These are phyloP conservation scores for Parathielavia appendiculata DNA, from an alignment of 495 filamentous ascomycete species.

Conservation along the genomic window DNA sequence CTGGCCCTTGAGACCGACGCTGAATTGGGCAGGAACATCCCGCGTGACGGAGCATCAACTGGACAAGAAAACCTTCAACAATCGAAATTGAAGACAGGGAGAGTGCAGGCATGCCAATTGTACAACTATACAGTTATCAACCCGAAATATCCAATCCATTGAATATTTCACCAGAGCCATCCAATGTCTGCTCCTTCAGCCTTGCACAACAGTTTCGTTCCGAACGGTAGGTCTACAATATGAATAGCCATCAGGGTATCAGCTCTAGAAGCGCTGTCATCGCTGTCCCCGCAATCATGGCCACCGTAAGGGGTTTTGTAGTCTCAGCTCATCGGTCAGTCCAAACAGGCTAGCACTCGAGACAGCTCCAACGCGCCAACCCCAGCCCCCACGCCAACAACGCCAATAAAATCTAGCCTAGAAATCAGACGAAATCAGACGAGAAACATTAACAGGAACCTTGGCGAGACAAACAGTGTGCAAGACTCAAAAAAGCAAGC, in stretches of 20 bases:
- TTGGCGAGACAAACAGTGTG: too few relatives aligned
- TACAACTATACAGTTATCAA: too few relatives aligned
- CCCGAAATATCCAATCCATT: too few relatives aligned
- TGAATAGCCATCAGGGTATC: background rate
- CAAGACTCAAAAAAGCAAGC: too few relatives aligned
- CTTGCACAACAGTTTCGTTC: too few relatives aligned
- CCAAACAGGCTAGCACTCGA: slow-evolving; percentile 8
- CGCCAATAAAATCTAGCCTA: slow-evolving; percentile 23
- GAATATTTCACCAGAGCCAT: too few relatives aligned
- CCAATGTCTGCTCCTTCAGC: too few relatives aligned
- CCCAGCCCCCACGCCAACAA: slow-evolving; percentile 4
- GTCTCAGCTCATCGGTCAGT: slow-evolving; percentile 3
- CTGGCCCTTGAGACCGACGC: background rate
- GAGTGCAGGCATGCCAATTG: too few relatives aligned
- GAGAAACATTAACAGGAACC: background rate
- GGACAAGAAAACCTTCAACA: too few relatives aligned
- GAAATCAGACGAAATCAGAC: slow-evolving; percentile 29
- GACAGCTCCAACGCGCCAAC: background rate
- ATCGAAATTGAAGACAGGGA: too few relatives aligned
- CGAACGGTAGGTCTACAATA: too few relatives aligned
- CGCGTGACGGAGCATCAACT: background rate
- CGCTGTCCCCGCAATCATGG: background rate
- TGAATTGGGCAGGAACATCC: background rate
- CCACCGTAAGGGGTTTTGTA: background rate
- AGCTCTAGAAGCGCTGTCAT: background rate